Evolutionary conservation across 306 rosid genomes (phyloP), one percentile per base, ranked within the genome.

Genomic region (Dalbergia cultrata): DNA sequence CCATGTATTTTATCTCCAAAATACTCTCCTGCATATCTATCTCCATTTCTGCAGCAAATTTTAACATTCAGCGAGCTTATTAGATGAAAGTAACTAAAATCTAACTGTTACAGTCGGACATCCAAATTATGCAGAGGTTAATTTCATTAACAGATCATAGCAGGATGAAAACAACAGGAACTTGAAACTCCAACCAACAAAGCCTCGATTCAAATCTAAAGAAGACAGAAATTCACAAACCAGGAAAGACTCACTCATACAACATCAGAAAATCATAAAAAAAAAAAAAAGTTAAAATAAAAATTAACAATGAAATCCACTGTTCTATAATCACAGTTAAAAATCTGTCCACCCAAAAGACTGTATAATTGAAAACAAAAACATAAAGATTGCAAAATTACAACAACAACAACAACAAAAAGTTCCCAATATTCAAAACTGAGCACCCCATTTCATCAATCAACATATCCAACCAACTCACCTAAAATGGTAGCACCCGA

Each of bases 1-100:
- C 98, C 99, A 82, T 96, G 99, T 70, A 96, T 90, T 82, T 89
- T 96, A 89, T 96, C 99, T n/a, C 98, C 99, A 68, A 96, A 96
- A 83, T 96, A 96, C 86, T 96, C 99, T 31, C 99, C 99, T 7
- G 97, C 97, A 86, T 96, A 96, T 71, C 93, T 89, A 89, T 96
- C 99, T 63, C 99, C 99, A 78, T 96, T 96, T 82, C 99, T 96
- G 54, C 85, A 89, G 7, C 71, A 52, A 37, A 57, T 26, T 26
- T 2, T 26, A 26, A 26, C 31, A 26, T 26, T 26, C 31, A 26
- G 31, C 26, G 3, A 26, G 31, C 31, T 26, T 26, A 26, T 67
- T 50, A 52, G 7, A 56, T 44, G 21, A 13, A 62, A 82, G 21
- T 9, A 64, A 44, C 47, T 31, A 17, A 57, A 53, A 44, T 18